A percentile compares a stretch with the other conserved stretches of the same genome.
These are phyloP conservation scores for Blastobotrys niveus DNA, from an alignment of 1,139 yeast genomes.

Conservation along the genomic window DNA sequence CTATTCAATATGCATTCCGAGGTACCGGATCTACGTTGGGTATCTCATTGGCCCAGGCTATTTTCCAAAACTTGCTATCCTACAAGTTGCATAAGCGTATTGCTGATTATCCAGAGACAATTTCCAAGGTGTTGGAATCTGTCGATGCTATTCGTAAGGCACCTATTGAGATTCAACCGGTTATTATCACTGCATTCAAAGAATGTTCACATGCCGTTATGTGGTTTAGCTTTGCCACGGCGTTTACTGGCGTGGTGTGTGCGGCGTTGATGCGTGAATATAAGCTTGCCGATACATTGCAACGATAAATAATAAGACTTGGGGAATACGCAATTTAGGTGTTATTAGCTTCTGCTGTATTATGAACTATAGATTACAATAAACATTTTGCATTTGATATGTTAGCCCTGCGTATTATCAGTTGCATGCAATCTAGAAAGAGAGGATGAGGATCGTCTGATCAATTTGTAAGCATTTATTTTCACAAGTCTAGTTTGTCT, in stretches of 20 bases:
- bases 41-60: constrained; percentile 61
- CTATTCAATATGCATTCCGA: constrained; percentile 69
- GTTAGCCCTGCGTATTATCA: too few relatives aligned
- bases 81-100: constrained; percentile 34
- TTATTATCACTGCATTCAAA: constrained; percentile 46
- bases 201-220: constrained; percentile 51
- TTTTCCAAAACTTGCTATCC: constrained; percentile 45
- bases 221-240: constrained; percentile 43
- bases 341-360: too few relatives aligned
- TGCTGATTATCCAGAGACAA: constrained; percentile 38
- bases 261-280: constrained; percentile 38
- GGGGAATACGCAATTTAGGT: too few relatives aligned
- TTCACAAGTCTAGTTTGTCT: neutral
- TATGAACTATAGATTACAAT: too few relatives aligned
- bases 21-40: constrained; percentile 72
- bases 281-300: constrained; percentile 33
- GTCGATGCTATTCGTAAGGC: constrained; percentile 52
- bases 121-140: constrained; percentile 48
- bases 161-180: constrained; percentile 45
- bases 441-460: too few relatives aligned
- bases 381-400: too few relatives aligned
- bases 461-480: too few relatives aligned
- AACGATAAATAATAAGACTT: too few relatives aligned
- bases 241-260: constrained; percentile 33
- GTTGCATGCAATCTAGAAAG: too few relatives aligned